Base-by-base conservation (phyloP, 2,329 filamentous ascomycete species). In the Sarocladium oryzae region DNA sequence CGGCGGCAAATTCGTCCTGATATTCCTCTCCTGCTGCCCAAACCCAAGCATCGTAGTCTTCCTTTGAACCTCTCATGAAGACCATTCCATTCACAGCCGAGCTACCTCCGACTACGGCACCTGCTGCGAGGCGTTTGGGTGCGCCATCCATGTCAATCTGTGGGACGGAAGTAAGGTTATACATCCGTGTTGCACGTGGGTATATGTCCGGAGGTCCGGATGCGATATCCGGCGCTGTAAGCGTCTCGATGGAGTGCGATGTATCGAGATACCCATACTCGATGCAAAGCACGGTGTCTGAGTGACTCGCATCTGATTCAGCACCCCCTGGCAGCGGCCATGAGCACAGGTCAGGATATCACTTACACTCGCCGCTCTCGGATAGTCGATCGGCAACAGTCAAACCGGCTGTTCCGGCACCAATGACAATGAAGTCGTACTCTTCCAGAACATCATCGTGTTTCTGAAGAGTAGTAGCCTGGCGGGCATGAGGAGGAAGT, bases 31-130 rank as follows among this genome's bases (percentile, higher is more conserved):
- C 54, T 32, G 54, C 54, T 10, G 43, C 52, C 41, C 49, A 49
- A 2, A 53, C 58, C 61, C 62, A 64, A 5, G 57, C 54, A 53
- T 61, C 50, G 38, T 62, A 63, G 50, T 64, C 63, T 32, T 60
- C 58, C 23, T 52, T 56, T 9, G 60, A 57, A 2, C 60, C 62
- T 1, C 63, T 57, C n/a, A 60, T 55, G 20, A 60, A 58, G 33
- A 60, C 55, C 56, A 63, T 58, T 8, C 60, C 63, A 35, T 63
- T 63, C 33, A 60, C 54, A 9, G 55, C 60, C 0, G 61, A 63
- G 24, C 60, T 61, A n/a, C 63, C 62, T 15, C 63, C 62, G 4
- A 65, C 56, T 33, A 61, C 53, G 16, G 51, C 32, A 1, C 61
- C 62, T 9, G 55, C 49, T 21, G 51, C 43, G 23, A 53, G 43